phyloP scores from a whole-genome alignment of 192 early-diverging fungal species.

The Radiomyces spectabilis region DNA sequence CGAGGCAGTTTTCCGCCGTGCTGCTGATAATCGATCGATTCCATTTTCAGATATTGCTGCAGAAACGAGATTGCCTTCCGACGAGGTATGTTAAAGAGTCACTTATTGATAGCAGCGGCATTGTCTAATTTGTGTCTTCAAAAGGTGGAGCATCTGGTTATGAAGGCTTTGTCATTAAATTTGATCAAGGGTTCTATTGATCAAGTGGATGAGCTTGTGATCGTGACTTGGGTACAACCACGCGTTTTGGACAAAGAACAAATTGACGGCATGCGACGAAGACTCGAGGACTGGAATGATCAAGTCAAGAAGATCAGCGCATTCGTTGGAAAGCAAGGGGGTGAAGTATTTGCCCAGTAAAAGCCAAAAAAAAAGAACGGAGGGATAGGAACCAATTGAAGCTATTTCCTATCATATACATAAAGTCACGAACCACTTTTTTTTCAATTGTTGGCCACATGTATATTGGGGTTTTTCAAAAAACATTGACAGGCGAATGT shows the following conservation, averaged over 20 bases:
- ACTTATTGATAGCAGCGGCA: background rate
- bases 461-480: too few relatives aligned
- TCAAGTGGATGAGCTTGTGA: conserved; percentile 85
- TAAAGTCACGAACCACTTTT: too few relatives aligned
- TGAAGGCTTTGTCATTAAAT: conserved; percentile 94
- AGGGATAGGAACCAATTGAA: too few relatives aligned
- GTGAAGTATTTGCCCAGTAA: conserved; percentile 47
- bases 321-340: conserved; percentile 68
- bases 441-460: too few relatives aligned
- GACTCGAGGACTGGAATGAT: conserved; percentile 79
- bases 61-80: conserved; percentile 67
- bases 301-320: conserved; percentile 71
- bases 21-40: conserved; percentile 65
- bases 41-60: conserved; percentile 75
- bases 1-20: conserved; percentile 85
- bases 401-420: too few relatives aligned
- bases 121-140: background rate
- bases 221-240: conserved; percentile 96
- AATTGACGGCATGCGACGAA: conserved; percentile 75
- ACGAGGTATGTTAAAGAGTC: conserved; percentile 44
- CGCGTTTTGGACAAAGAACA: conserved; percentile 88
- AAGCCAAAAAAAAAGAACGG: too few relatives aligned
- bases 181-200: conserved; percentile 93
- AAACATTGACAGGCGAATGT: too few relatives aligned
- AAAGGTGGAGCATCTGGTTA: conserved; percentile 92